Evolutionary conservation across 345 rosid species (phyloP).

Genomic region (Pseudoturritis turrita): DNA sequence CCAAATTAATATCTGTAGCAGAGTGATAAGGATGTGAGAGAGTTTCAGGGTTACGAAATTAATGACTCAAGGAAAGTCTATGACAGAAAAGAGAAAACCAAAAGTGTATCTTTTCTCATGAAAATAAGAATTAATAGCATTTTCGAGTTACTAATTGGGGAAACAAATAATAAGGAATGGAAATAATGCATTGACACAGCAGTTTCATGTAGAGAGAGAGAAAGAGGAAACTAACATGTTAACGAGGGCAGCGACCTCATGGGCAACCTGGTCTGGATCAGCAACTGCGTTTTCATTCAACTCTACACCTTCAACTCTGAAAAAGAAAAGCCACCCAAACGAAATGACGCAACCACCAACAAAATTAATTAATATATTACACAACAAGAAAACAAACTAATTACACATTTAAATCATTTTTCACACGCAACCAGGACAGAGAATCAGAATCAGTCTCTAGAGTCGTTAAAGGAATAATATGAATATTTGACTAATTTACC

Average conservation of each 20-base stretch:
- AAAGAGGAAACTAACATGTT: background rate
- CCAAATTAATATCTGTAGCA: too few relatives aligned
- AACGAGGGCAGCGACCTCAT: background rate
- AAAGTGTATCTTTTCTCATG: too few relatives aligned
- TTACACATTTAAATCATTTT: background rate
- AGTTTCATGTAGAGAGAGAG: background rate
- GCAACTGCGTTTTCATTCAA: conserved; percentile 17
- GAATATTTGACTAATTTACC: too few relatives aligned
- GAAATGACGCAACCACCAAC: conserved; percentile 11
- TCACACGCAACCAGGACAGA: background rate
- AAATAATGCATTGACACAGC: background rate
- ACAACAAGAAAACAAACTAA: background rate
- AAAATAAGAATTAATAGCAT: too few relatives aligned
- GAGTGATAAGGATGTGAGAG: too few relatives aligned
- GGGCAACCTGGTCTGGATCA: conserved; percentile 11
- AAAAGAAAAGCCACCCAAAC: background rate
- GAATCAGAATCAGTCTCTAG: too few relatives aligned
- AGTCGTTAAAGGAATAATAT: too few relatives aligned
- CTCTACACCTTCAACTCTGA: background rate
- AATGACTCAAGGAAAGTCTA: too few relatives aligned
- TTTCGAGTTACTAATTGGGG: background rate
- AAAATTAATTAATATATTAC: too few relatives aligned
- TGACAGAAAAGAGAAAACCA: too few relatives aligned
- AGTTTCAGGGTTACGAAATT: too few relatives aligned
- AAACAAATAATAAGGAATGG: background rate